Conservation (phyloP, 2,329 filamentous ascomycete species). For the Neopestalotiopsis sp. region DNA sequence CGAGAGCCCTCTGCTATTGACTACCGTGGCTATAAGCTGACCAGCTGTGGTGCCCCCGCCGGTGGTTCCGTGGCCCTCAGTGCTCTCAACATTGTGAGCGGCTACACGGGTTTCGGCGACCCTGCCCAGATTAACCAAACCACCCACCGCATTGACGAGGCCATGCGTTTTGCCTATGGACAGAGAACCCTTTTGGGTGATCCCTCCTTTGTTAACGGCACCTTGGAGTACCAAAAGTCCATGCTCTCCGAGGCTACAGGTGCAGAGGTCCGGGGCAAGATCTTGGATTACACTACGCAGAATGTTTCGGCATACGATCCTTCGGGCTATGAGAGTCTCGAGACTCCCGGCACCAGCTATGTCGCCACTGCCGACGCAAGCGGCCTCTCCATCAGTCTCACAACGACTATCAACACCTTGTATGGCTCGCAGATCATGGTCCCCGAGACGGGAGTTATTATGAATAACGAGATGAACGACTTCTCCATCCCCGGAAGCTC, state of each 20-base stretch:
- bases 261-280: conserved; percentile 54
- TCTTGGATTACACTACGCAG: conserved; percentile 46
- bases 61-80: conserved; percentile 75
- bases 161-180: conserved; percentile 82
- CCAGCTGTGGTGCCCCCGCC: conserved; percentile 71
- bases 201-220: conserved; percentile 68
- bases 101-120: conserved; percentile 70
- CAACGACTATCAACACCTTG: conserved; percentile 80
- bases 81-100: conserved; percentile 76
- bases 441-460: conserved; percentile 81
- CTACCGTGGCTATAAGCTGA: conserved; percentile 75
- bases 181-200: conserved; percentile 76
- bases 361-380: conserved; percentile 70
- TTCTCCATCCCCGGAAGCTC: conserved; percentile 76
- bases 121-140: conserved; percentile 61
- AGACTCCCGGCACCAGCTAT: conserved; percentile 73
- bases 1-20: conserved; percentile 65
- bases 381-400: conserved; percentile 77
- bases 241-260: conserved; percentile 69
- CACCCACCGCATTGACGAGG: conserved; percentile 82
- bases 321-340: conserved; percentile 49
- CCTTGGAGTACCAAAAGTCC: conserved; percentile 65
- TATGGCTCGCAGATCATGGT: conserved; percentile 80
- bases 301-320: conserved; percentile 52
- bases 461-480: conserved; percentile 70